phyloP scores from a whole-genome alignment of 192 early-diverging fungal genomes.

The Lunasporangiospora selenospora region DNA sequence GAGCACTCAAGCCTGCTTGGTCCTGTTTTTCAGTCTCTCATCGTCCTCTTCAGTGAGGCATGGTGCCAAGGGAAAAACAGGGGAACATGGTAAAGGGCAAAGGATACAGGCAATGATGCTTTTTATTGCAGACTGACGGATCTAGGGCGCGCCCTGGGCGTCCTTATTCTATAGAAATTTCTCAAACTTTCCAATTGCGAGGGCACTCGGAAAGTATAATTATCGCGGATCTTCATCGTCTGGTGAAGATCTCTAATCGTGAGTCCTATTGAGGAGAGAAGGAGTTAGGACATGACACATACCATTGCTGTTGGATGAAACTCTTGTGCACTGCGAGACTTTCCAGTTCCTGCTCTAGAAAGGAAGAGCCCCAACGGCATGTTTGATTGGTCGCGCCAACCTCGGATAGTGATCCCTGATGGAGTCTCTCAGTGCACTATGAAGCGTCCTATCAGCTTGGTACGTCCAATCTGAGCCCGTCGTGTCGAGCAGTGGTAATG shows the following conservation, averaged over 20 bases:
- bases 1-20: constrained; percentile 31
- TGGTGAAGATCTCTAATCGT: too few relatives aligned
- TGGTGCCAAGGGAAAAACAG: neutral
- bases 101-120: too few relatives aligned
- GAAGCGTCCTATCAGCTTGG: constrained; percentile 9
- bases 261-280: too few relatives aligned
- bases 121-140: too few relatives aligned
- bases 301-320: neutral
- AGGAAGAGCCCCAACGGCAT: constrained; percentile 22
- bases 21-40: constrained; percentile 5
- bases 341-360: constrained; percentile 30
- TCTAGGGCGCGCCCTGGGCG: too few relatives aligned
- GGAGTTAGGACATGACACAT: too few relatives aligned
- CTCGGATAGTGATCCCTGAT: constrained; percentile 6
- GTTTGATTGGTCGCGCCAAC: neutral
- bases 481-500: constrained; percentile 9
- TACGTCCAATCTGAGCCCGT: constrained; percentile 11
- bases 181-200: too few relatives aligned
- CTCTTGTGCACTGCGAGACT: constrained; percentile 31
- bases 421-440: neutral
- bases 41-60: constrained; percentile 18
- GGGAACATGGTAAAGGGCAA: too few relatives aligned
- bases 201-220: too few relatives aligned
- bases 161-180: too few relatives aligned
- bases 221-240: too few relatives aligned